Conservation (phyloP, 352 stramenopile genomes). For the Globisporangium cederbergense region DNA sequence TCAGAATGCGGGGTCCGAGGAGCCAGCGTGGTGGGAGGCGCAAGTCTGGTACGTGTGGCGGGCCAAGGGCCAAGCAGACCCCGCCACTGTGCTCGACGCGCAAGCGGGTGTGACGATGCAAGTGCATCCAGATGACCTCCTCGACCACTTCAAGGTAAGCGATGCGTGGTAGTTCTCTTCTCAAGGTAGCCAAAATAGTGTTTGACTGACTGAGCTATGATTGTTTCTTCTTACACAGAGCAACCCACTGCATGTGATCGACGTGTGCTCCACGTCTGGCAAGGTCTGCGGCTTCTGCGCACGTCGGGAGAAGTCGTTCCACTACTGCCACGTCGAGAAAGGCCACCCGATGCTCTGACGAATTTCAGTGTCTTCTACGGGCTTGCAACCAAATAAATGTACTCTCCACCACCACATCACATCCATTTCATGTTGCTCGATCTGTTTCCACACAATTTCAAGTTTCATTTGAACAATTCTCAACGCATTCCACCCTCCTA, state of each 20-base stretch:
- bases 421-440: neutral
- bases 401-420: constrained; percentile 7
- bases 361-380: neutral
- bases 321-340: constrained; percentile 68
- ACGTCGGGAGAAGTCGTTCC: constrained; percentile 39
- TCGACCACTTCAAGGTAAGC: constrained; percentile 53
- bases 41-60: constrained; percentile 85
- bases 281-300: constrained; percentile 45
- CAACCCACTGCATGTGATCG: constrained; percentile 70
- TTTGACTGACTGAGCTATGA: constrained; percentile 3
- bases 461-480: constrained; percentile 4
- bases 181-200: neutral
- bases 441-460: neutral
- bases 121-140: constrained; percentile 44
- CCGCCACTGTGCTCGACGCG: constrained; percentile 49
- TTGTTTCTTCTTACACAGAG: constrained; percentile 23
- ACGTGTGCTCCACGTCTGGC: constrained; percentile 46
- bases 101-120: constrained; percentile 33
- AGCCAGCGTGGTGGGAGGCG: constrained; percentile 77
- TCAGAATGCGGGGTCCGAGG: constrained; percentile 54
- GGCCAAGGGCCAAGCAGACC: constrained; percentile 49
- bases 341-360: constrained; percentile 72
- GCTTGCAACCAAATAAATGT: constrained; percentile 1
- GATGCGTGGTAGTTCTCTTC: neutral
- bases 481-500: neutral